Evolutionary conservation across 2,329 filamentous ascomycete genomes (phyloP), one percentile per base, ranked within the genome.

Genomic region (Rhytidhysteron rufulum): DNA sequence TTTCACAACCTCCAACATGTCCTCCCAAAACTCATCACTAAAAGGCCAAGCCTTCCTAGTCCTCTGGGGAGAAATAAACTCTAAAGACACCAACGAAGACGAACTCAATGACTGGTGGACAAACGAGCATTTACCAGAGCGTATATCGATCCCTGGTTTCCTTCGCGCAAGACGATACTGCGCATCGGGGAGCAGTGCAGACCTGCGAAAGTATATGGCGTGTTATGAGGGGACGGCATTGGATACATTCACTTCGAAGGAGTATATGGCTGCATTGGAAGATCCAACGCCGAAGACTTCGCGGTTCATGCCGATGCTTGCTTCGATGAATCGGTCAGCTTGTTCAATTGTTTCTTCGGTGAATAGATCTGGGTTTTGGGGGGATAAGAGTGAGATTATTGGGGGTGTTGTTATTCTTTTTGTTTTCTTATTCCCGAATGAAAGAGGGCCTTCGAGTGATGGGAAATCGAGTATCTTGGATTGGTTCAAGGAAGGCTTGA

Each of bases 71-170:
- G 25, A 34, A 15, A 27, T 50, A 16, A 44, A 54, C 31, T 27
- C 36, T 16, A 9, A 29, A 2, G 27, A 13, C 20, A 39, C 37
- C 0, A 37, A 49, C 19, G 39, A 42, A 37, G 33, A 39, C 17
- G 46, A 22, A 9, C 22, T 53, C 24, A 49, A 53, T 20, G 46
- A 49, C 32, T 53, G 48, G 48, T 53, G 44, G 46, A 51, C 48
- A 2, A 44, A 49, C 31, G 48, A 53, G 34, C 50, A 51, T 21
- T 39, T 53, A 4, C 44, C 40, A 21, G 50, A 53, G 41, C 45
- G 48, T 11, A 39, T 49, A 10, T 24, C 34, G 9, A 41, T 51
- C 17, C 45, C 40, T 19, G 49, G 48, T n/a, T 49, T 52, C 15
- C 29, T 37, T 24, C 41, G 42, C 18, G 50, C 50, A 29, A 40